Base-by-base conservation (phyloP, 2,329 filamentous ascomycete genomes). In the Helicocarpus griseus region DNA sequence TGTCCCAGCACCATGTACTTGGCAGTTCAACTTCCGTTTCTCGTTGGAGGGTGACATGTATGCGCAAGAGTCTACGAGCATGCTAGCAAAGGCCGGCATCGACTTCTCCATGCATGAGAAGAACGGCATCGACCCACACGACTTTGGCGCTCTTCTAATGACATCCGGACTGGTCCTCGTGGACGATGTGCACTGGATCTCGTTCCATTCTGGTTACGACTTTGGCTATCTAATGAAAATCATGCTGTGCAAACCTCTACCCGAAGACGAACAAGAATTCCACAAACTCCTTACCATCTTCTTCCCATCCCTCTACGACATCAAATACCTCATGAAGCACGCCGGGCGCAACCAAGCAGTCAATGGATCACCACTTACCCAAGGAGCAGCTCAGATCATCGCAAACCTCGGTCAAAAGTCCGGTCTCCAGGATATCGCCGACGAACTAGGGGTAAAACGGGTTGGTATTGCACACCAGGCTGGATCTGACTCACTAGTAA, bases 11-110 rank as follows among this genome's bases (percentile, higher is more conserved):
- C 91, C 88, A 14, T 94, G 87, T 65, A 94, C 91, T 17, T 98
- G 93, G 93, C 91, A 96, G 61, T 98, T 98, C 78, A 97, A 98
- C 76, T 98, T 98, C 72, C 86, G 90, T 61, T 98, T 97, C 69
- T 93, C 89, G 1, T 77, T 96, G 8, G 87, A 93, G 59, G 83
- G 91, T 36, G 93, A 98, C 71, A 98, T 98, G 93, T 97, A 94
- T 72, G 93, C 94, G 57, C 86, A 95, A 65, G 86, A 89, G 53
- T 96, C 89, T 14, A 96, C 96, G 59, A 86, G 93, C 58, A 89
- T 95, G 60, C 79, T 97, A 19, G 85, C 89, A 60, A 85, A 88
- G 62, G 88, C 89, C 1, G 93, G 93, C n/a, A 90, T 96, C 55
- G 89, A 97, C 67, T 96, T 98, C 58, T 77, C 80, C 50, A 79